Conservation (phyloP, 2,329 filamentous ascomycete species). For the Dendryphion nanum region DNA sequence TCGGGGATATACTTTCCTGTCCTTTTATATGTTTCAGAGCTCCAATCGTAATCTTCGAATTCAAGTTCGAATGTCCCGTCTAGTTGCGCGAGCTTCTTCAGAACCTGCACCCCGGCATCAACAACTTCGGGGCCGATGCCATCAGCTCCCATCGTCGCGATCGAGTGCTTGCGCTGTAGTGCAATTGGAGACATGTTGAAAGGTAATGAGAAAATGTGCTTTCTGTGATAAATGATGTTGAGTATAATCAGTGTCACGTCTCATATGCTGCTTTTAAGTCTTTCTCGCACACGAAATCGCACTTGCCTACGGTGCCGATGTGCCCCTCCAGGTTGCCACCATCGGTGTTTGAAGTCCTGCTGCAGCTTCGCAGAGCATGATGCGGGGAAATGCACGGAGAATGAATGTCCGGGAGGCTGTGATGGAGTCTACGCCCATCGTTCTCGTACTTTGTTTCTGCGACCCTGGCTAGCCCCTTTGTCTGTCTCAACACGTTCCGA, state of each 20-base stretch:
- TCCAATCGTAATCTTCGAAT: constrained; percentile 66
- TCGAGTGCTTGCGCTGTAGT: constrained; percentile 22
- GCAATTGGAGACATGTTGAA: constrained; percentile 24
- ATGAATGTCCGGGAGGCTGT: neutral
- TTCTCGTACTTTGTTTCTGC: neutral
- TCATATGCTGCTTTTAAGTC: too few species aligned
- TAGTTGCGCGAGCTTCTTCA: constrained; percentile 54
- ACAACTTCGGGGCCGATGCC: constrained; percentile 70
- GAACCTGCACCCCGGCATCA: constrained; percentile 60
- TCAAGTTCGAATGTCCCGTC: constrained; percentile 59
- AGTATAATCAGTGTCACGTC: too few species aligned
- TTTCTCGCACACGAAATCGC: too few species aligned
- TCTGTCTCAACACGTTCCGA: too few species aligned
- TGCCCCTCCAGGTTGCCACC: too few species aligned
- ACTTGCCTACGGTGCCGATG: too few species aligned
- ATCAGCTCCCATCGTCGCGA: constrained; percentile 61
- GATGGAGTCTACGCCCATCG: neutral
- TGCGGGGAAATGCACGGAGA: constrained; percentile 1
- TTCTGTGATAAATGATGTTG: too few species aligned
- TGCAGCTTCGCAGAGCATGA: too few species aligned
- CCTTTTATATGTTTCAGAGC: constrained; percentile 63
- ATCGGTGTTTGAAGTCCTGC: too few species aligned
- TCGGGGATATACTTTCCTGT: constrained; percentile 59
- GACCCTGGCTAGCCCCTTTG: too few species aligned
- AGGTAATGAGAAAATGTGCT: too few species aligned